These are phyloP conservation scores for Chrysoporthe puriensis DNA, from an alignment of 2,329 filamentous ascomycete genomes.

Conservation along the genomic window DNA sequence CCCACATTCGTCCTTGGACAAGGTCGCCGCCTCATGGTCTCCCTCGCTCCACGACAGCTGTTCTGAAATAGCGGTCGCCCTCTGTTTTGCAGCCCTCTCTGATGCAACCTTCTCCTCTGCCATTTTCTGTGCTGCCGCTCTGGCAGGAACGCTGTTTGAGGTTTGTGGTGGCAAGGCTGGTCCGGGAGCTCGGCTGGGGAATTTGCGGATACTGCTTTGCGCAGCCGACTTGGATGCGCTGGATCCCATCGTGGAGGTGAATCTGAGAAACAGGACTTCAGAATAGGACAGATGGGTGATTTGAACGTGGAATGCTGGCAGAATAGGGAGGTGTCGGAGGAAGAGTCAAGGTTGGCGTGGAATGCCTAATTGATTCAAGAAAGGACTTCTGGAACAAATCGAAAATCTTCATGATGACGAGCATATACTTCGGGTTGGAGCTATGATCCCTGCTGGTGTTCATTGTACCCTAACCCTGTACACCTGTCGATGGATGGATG, in stretches of 20 bases:
- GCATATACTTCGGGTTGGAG: conserved; percentile 12
- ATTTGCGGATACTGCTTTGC: conserved; percentile 30
- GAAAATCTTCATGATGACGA: conserved; percentile 22
- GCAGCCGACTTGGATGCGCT: conserved; percentile 28
- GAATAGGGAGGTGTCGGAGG: background rate
- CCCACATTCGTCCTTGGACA: conserved; percentile 34
- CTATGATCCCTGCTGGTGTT: conserved; percentile 1
- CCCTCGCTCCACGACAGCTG: conserved; percentile 11
- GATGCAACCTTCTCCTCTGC: conserved; percentile 5
- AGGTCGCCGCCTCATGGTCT: conserved; percentile 29
- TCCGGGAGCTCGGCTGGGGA: conserved; percentile 35
- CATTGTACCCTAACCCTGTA: background rate
- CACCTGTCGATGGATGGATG: too few relatives aligned
- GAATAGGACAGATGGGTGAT: background rate
- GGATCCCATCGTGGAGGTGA: conserved; percentile 23
- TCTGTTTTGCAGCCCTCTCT: background rate
- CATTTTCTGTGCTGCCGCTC: conserved; percentile 13
- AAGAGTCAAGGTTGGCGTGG: background rate
- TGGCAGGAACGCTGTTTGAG: conserved; percentile 9
- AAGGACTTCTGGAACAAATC: background rate
- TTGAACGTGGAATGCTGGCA: background rate
- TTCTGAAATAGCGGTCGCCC: conserved; percentile 13
- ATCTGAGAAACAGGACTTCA: background rate
- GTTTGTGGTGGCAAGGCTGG: conserved; percentile 26
- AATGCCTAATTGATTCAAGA: background rate